A percentile compares a stretch with the other conserved stretches of the same genome.
phyloP scores from a whole-genome alignment of 2,329 filamentous ascomycete genomes.

The Fonsecaea pugnacius region DNA sequence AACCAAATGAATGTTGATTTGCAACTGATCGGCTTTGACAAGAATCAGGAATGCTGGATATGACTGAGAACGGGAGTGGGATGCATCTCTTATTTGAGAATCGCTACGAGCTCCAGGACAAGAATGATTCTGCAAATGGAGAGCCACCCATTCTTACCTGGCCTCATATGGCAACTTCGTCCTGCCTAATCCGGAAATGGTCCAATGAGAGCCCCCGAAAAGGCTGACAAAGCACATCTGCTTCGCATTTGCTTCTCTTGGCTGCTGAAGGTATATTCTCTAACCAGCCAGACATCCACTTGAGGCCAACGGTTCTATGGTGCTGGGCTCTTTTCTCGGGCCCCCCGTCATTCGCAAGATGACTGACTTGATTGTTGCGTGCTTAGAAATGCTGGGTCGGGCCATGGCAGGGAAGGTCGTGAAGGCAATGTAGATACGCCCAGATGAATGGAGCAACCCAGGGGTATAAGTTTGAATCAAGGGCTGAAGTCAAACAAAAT shows the following conservation, averaged over 20 bases:
- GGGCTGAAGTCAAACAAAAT: neutral
- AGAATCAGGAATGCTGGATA: constrained; percentile 61
- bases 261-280: neutral
- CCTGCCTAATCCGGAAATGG: constrained; percentile 14
- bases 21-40: constrained; percentile 66
- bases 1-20: constrained; percentile 67
- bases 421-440: neutral
- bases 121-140: neutral
- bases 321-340: neutral
- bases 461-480: neutral
- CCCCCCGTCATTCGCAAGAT: neutral
- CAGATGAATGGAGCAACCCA: neutral
- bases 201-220: constrained; percentile 1
- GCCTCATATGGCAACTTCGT: constrained; percentile 16
- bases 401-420: too few relatives aligned
- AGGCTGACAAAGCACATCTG: constrained; percentile 16
- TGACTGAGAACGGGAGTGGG: constrained; percentile 41
- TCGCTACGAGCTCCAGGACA: neutral
- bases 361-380: neutral
- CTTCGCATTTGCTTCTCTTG: constrained; percentile 4
- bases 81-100: neutral
- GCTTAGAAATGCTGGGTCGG: constrained; percentile 14
- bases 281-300: neutral
- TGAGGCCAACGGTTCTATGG: neutral
- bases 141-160: neutral